Base-by-base conservation (phyloP, 1,139 yeast genomes). In the Hyphopichia wangnamkhiaoensis region DNA sequence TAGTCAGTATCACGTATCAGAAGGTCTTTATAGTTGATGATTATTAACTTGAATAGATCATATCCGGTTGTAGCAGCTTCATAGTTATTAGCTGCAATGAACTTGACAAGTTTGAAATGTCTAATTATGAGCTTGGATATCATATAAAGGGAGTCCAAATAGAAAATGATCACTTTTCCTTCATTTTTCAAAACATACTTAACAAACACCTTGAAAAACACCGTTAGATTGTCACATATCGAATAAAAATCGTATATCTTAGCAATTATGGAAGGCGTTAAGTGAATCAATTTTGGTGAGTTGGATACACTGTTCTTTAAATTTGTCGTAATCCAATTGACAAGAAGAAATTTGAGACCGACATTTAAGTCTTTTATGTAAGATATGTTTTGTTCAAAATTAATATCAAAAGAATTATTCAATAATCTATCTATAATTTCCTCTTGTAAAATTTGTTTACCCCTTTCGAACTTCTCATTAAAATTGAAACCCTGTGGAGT, bases 301-400 rank as follows among this genome's bases (percentile, higher is more conserved):
- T 55, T 54, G 3, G 56, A 49, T 2, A 72, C 54, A 0, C 56
- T 52, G 0, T 45, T 35, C 39, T 68, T 68, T 14, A 76, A 50
- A 38, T 71, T 73, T 21, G 59, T 61, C 0, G 77, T 70, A 16
- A 72, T 49, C 71, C 74, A 65, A 44, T 72, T 74, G 1, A 71
- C 61, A 3, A 75, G 50, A 20, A 73, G 59, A 41, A 72, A 71
- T 42, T 65, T 68, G 18, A 71, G 51, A 0, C 82, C 82, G 14
- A 69, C 68, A 28, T 52, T 59, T 19, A 69, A 47, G 10, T 45
- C 47, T 5, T 48, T 41, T 13, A 68, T 42, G 16, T 52, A 49
- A 12, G 38, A 41, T 10, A 54, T 39, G 1, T 44, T 35, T 1
- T 53, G 39, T 21, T 48, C 37, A 54, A 49, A 44, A 13, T 37